Evolutionary conservation across 2,329 filamentous ascomycete genomes (phyloP), one percentile per base, ranked within the genome.

Genomic region (Fusarium chaquense): DNA sequence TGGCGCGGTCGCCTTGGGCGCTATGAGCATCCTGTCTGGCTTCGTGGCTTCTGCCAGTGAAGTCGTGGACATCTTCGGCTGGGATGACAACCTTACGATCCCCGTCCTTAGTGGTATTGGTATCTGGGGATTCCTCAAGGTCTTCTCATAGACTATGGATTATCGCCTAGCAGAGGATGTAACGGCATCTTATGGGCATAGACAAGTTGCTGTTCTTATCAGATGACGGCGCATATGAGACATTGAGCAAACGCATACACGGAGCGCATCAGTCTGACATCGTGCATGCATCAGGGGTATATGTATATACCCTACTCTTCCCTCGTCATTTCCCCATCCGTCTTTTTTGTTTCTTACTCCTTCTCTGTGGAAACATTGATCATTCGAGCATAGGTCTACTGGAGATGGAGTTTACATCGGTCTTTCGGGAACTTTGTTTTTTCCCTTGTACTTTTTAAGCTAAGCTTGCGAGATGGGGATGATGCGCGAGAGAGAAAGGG

Each of bases 61-160:
- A 81, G 91, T 95, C 18, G 86, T 97, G 46, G 94, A 99, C 81
- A 76, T 98, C 1, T 98, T 94, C 78, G 93, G 94, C 49, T 94
- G 93, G 92, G 96, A 99, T 76, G 96, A 99, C 81, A 99, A 99
- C 80, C 84, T 99, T 74, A 98, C 95, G 51, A 99, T 99, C 79
- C 96, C 96, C 3, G 89, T 97, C 28, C 84, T 99, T 51, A 97
- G 93, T 77, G 94, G 94, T 26, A 81, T 93, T 46, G 94, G 94
- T 9, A 89, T 99, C 65, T 97, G 93, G 91, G 92, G 91, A 0
- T 98, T 99, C 79, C 85, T 98, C 74, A 97, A 92, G 82, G 79
- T 94, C 50, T 98, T 98, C 84, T 91, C 90, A 55, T 89, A 83
- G 78, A 72, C 28, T 18, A 18, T 16, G 8, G 24, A 56, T n/a